Evolutionary conservation across 495 filamentous ascomycete species (phyloP).

Genomic region (Podospora comata): DNA sequence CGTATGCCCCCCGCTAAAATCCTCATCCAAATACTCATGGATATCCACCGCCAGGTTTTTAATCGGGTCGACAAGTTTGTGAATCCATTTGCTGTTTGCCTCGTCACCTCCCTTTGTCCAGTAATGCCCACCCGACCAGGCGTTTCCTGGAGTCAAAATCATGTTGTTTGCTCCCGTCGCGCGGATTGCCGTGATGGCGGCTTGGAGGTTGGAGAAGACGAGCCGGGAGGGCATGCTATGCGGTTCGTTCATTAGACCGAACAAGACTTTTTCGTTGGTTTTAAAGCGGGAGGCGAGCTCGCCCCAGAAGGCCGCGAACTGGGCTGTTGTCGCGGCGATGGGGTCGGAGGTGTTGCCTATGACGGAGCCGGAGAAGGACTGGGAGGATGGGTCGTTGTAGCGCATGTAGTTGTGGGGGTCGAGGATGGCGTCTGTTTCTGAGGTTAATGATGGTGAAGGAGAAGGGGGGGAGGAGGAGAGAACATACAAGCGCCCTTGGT

Average conservation of each 20-base stretch:
- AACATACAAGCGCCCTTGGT: slow-evolving; percentile 44
- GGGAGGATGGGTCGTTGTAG: slow-evolving; percentile 51
- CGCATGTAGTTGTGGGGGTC: slow-evolving; percentile 58
- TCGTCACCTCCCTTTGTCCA: slow-evolving; percentile 46
- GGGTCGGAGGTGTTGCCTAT: slow-evolving; percentile 48
- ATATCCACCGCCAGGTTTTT: slow-evolving; percentile 53
- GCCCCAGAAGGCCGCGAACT: slow-evolving; percentile 53
- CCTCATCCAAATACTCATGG: slow-evolving; percentile 52
- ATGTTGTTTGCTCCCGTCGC: slow-evolving; percentile 42
- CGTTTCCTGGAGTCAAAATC: slow-evolving; percentile 50
- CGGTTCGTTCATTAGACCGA: slow-evolving; percentile 50
- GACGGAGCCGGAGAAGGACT: slow-evolving; percentile 48
- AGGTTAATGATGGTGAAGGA: background rate
- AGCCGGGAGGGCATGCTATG: slow-evolving; percentile 50
- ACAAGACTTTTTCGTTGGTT: slow-evolving; percentile 51
- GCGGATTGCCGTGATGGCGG: slow-evolving; percentile 50
- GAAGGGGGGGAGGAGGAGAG: background rate
- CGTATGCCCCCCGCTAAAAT: slow-evolving; percentile 46
- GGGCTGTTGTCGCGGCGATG: slow-evolving; percentile 44
- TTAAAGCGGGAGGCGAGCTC: slow-evolving; percentile 49
- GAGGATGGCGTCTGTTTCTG: slow-evolving; percentile 41
- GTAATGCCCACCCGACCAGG: slow-evolving; percentile 48
- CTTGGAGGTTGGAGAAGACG: slow-evolving; percentile 48
- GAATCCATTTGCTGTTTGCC: slow-evolving; percentile 41
- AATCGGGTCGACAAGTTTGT: slow-evolving; percentile 44